Evolutionary conservation across 202 grass and related monocot genomes (phyloP).

Genomic region (Tripidium arundinaceum): DNA sequence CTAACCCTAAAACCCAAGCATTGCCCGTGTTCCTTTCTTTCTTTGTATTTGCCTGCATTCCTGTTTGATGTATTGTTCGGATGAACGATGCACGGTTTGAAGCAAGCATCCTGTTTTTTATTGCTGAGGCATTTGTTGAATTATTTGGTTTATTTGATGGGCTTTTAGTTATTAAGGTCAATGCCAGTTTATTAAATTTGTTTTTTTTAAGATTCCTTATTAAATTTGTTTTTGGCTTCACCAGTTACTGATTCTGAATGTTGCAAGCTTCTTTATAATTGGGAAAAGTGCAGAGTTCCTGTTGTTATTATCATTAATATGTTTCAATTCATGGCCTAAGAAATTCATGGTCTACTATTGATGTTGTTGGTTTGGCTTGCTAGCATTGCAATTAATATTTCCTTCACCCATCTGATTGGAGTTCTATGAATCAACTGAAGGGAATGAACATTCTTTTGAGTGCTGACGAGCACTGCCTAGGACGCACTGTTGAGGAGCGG

Average conservation of each 20-base stretch:
- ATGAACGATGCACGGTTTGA: not conserved
- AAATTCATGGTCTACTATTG: not conserved
- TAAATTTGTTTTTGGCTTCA: no score
- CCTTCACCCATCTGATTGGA: slow-evolving; percentile 21
- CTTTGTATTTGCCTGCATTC: not conserved
- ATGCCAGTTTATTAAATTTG: not conserved
- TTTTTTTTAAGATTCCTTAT: no score
- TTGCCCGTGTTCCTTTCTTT: not conserved
- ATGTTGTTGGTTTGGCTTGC: not conserved
- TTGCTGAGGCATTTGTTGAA: not conserved
- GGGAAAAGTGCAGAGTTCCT: not conserved
- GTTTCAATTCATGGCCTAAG: slow-evolving; percentile 3
- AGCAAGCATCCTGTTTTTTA: not conserved
- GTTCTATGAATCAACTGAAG: slow-evolving; percentile 25
- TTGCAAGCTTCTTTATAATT: not conserved
- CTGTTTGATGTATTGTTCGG: not conserved
- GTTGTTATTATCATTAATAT: not conserved
- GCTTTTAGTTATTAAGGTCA: not conserved
- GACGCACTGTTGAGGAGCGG: slow-evolving; percentile 45
- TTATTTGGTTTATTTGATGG: no score
- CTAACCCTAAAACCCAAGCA: slow-evolving; percentile 14
- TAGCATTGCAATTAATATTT: slow-evolving; percentile 7
- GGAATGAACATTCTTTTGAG: slow-evolving; percentile 83
- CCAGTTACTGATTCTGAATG: not conserved
- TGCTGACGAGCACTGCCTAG: slow-evolving; percentile 61